phyloP scores from a whole-genome alignment of 805 yeast species.

The Maudiozyma barnettii region DNA sequence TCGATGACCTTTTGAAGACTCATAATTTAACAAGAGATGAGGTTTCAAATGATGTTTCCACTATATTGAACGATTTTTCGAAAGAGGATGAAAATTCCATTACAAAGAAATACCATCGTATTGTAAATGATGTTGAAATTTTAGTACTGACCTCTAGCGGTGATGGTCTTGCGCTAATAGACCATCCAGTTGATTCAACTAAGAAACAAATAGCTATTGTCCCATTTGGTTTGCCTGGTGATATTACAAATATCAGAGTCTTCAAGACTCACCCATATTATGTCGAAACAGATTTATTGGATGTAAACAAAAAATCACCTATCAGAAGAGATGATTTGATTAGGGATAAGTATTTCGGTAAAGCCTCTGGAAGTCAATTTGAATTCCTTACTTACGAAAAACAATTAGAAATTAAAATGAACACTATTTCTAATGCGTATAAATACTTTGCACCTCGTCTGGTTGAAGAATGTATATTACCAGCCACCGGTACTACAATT shows the following conservation, averaged over 20 bases:
- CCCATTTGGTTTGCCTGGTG: conserved; percentile 88
- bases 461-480: conserved; percentile 37
- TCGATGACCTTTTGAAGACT: conserved; percentile 44
- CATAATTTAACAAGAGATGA: conserved; percentile 36
- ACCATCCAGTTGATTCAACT: conserved; percentile 42
- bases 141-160: conserved; percentile 64
- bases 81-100: conserved; percentile 26
- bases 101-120: conserved; percentile 46
- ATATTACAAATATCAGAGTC: conserved; percentile 56
- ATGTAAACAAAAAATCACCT: conserved; percentile 37
- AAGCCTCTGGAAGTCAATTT: conserved; percentile 91
- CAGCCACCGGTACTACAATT: conserved; percentile 53
- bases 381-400: conserved; percentile 66
- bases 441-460: conserved; percentile 60
- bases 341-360: conserved; percentile 71
- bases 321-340: conserved; percentile 49
- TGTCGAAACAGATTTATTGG: conserved; percentile 65
- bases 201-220: conserved; percentile 58
- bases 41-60: conserved; percentile 55
- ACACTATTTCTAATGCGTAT: conserved; percentile 75
- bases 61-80: conserved; percentile 48
- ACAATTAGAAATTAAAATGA: conserved; percentile 63
- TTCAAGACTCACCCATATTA: conserved; percentile 69
- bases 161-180: conserved; percentile 70
- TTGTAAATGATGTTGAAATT: conserved; percentile 49